Evolutionary conservation across 345 rosid species (phyloP), one percentile per base, ranked within the genome.

Genomic region (Brassica juncea): DNA sequence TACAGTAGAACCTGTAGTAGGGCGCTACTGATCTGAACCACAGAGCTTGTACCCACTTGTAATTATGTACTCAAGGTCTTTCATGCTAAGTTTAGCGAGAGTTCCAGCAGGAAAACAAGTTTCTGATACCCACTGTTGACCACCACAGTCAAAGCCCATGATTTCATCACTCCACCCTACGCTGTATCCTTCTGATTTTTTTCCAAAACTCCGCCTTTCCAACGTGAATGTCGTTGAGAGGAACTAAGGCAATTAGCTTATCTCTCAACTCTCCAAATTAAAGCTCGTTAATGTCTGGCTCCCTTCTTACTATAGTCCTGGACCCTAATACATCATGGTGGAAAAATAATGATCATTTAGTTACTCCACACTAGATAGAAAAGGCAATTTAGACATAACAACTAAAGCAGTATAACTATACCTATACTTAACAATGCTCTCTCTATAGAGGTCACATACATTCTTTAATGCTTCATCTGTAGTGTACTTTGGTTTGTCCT

Each of bases 111-210:
- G 97, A 82, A 87, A 92, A 90, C 98, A 96, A 75, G 86, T 90
- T 83, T 96, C 98, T 16, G 97, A 96, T 62, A 96, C 98, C 99
- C 98, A 93, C 27, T 96, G 99, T 79, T 96, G 99, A 77, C 97
- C 99, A 77, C 99, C 98, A 77, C 98, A 96, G 83, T 96, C 98
- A 79, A 96, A 96, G 47, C 98, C 99, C 84, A 96, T 77, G 66
- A 96, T 96, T 74, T 93, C 98, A 87, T 93, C 98, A 70, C 94
- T 91, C 98, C 98, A 96, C 62, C 97, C 97, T 57, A 92, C 88
- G 84, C 98, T 91, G 77, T 88, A 91, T 79, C 99, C 98, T 81
- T 96, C 98, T 39, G 97, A 93, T 82, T 87, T 96, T 23, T 82
- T 77, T 92, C 98, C 99, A 92, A 89, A 87, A 95, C 83, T 88